Evolutionary conservation across 306 rosid genomes (phyloP), one percentile per base, ranked within the genome.

Genomic region (Cucurbita moschata): DNA sequence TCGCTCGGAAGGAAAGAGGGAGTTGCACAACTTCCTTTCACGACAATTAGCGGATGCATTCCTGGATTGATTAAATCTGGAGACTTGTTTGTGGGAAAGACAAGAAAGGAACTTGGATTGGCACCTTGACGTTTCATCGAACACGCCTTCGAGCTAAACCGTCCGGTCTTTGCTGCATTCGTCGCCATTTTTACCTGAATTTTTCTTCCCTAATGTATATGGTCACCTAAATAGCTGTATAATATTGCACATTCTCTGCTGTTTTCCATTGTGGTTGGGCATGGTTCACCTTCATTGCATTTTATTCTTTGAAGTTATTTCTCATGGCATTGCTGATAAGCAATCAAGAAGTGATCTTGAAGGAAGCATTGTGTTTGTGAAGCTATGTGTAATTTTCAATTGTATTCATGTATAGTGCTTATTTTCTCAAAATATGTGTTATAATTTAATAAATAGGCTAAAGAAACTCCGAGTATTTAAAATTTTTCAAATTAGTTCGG

Each of bases 71-170:
- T 88, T 72, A 87, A 91, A 46, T 88, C 97, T 64, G 89, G 92
- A 21, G 96, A 91, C 85, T 71, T 88, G 84, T 91, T 88, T 79
- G 96, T 88, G 56, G 91, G 97, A 5, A 87, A 82, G 79, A 87
- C 92, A 0, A 88, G 97, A 77, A 87, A 87, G 76, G 86, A 75
- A 1, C 81, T 88, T 74, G 97, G 96, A 64, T 85, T 88, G 5
- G 71, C 77, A 21, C 71, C 89, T 4, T 10, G 71, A 74, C 8
- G 43, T 43, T 56, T 37, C 57, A 9, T 73, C 55, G 77, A 73
- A 14, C 30, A 56, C 21, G 7, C 4, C 18, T 18, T 56, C 66
- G 30, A 7, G 10, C 46, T 10, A 16, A 70, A 70, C 74, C 30
- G 4, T 70, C 46, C 21, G 3, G 47, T 30, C 26, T 4, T 70